phyloP scores from a whole-genome alignment of 305 asterid genomes.

The Stenogyne calaminthoides region DNA sequence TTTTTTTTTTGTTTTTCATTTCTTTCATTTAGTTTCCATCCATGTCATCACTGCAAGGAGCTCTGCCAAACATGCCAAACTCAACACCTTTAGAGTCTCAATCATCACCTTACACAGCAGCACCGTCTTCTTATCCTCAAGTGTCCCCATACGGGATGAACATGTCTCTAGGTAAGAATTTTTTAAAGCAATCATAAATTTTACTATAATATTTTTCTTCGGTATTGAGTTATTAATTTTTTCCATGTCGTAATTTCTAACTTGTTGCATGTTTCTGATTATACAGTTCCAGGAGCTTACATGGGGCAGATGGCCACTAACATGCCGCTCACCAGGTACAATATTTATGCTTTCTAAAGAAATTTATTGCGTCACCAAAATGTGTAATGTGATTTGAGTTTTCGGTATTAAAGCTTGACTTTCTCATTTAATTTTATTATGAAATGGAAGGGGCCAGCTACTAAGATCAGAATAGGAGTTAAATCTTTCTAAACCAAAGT shows the following conservation, averaged over 20 bases:
- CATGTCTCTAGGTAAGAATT: slow-evolving; percentile 45
- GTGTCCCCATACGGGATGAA: slow-evolving; percentile 48
- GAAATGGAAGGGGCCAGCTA: neutral
- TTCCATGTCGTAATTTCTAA: neutral
- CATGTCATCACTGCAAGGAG: slow-evolving; percentile 58
- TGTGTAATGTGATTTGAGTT: neutral
- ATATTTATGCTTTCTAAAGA: neutral
- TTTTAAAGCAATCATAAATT: neutral
- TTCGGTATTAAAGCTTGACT: neutral
- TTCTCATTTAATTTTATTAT: neutral
- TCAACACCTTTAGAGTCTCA: slow-evolving; percentile 39
- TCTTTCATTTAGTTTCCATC: slow-evolving; percentile 51
- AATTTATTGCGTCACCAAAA: neutral
- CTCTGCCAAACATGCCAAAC: slow-evolving; percentile 41
- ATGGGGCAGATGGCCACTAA: slow-evolving; percentile 51
- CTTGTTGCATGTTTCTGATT: slow-evolving; percentile 18
- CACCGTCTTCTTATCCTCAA: slow-evolving; percentile 39
- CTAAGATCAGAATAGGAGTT: neutral
- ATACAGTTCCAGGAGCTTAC: slow-evolving; percentile 51
- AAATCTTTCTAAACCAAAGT: neutral
- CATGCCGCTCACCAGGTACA: slow-evolving; percentile 49
- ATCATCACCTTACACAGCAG: slow-evolving; percentile 42
- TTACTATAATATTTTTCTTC: neutral
- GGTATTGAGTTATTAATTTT: neutral
- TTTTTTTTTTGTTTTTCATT: no score